Base-by-base conservation (phyloP, 768 basidiomycete species). In the Butyriboletus loyo region DNA sequence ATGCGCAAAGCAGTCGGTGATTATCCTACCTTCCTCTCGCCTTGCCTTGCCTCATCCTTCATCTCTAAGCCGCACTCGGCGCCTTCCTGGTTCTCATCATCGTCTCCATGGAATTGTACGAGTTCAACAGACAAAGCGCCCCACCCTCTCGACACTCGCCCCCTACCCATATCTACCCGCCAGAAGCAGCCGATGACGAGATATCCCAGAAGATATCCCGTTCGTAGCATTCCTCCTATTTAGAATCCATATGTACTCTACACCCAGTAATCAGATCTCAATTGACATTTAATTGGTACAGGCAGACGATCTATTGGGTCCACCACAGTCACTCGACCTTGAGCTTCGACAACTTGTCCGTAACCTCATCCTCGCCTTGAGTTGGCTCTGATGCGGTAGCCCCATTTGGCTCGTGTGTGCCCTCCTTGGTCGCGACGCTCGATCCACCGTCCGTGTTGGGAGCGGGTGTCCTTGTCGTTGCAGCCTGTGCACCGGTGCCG, bases 1-100 rank as follows among this genome's bases (percentile, higher is more conserved):
- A 90, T 92, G 84, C 83, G 89, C 46, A 83, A 84, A 52, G 85
- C 88, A 49, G 89, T 93, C 49, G 73, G 89, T 88, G 59, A 68
- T 83, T 80, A 19, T 25, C 44, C 0, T 39, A 17, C 9, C 13
- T 14, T 3, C 9, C 30, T 52, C 19, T 21, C 3, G 3, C 8
- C 17, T 14, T 32, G 2, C 13, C 3, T 27, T 41, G 14, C 19
- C 55, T 61, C 24, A 63, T 28, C 7, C n/a, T 22, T 13, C 39
- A 3, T 30, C 27, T 41, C 48, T 13, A 47, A 90, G 88, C 78
- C 31, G 80, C 86, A 2, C 74, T 91, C 24, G 72, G 77, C 24
- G 82, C 75, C 8, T 87, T 91, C 58, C 73, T 85, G n/a, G 49
- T 87, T n/a, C 73, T 83, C 53, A 86, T 87, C 55, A 75, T 92